Evolutionary conservation across 2,329 filamentous ascomycete genomes (phyloP).

Genomic region (Blastomyces silverae): DNA sequence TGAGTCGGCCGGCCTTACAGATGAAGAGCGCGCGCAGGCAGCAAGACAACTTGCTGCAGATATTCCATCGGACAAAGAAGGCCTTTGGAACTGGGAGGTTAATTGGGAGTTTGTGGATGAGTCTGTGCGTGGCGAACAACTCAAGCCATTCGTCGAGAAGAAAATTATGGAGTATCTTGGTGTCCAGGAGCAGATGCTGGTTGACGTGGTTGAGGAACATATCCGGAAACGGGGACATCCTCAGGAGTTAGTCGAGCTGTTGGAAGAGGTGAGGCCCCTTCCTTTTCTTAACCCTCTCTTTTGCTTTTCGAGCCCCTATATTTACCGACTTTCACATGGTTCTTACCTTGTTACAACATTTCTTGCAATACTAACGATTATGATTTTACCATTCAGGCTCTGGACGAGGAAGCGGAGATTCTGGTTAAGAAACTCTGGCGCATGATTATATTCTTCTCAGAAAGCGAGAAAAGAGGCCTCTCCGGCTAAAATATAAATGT

Average conservation of each 20-base stretch:
- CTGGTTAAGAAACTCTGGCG: constrained; percentile 96
- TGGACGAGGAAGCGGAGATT: constrained; percentile 91
- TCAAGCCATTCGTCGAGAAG: constrained; percentile 93
- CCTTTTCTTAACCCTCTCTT: background rate
- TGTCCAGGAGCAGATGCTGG: constrained; percentile 90
- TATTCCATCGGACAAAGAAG: constrained; percentile 79
- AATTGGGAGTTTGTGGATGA: constrained; percentile 90
- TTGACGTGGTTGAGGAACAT: constrained; percentile 86
- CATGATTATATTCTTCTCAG: constrained; percentile 96
- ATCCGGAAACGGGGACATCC: constrained; percentile 67
- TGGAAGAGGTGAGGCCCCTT: constrained; percentile 63
- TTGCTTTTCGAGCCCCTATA: constrained; percentile 11
- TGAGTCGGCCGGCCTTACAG: constrained; percentile 62
- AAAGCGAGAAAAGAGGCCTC: constrained; percentile 84
- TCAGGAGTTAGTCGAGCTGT: constrained; percentile 72
- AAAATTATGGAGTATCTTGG: constrained; percentile 97
- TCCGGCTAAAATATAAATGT: constrained; percentile 48
- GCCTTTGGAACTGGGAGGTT: constrained; percentile 85
- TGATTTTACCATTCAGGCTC: constrained; percentile 49
- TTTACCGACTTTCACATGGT: background rate
- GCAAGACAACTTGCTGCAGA: constrained; percentile 76
- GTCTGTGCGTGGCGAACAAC: constrained; percentile 70
- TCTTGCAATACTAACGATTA: constrained; percentile 31
- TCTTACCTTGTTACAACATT: background rate
- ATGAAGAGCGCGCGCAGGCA: constrained; percentile 79